phyloP scores from a whole-genome alignment of 495 filamentous ascomycete genomes.

The Bathelium albidoporum region DNA sequence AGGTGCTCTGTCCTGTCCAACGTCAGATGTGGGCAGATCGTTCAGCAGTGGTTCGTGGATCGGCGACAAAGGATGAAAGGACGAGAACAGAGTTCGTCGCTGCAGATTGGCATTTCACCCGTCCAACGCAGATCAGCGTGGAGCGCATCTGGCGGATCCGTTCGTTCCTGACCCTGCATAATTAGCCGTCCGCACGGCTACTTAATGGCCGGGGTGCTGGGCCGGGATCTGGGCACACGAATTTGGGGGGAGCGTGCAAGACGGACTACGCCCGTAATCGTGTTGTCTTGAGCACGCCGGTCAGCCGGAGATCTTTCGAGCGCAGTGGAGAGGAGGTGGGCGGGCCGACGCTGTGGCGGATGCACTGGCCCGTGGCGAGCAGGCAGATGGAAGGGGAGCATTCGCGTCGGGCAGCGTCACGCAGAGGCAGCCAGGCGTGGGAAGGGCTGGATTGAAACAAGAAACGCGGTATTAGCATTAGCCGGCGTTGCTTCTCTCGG shows the following conservation, averaged over 20 bases:
- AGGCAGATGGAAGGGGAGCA: background rate
- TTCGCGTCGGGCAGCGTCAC: background rate
- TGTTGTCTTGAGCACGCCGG: background rate
- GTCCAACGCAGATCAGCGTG: background rate
- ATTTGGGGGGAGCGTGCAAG: background rate
- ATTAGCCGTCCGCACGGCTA: conserved; percentile 1
- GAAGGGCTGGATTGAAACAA: background rate
- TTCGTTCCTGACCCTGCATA: conserved; percentile 6
- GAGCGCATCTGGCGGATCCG: background rate
- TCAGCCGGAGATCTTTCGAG: background rate
- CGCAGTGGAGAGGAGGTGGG: too few relatives aligned
- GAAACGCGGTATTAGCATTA: background rate
- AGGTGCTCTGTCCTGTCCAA: background rate
- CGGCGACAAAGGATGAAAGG: too few relatives aligned
- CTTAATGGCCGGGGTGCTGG: background rate
- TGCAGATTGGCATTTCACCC: too few relatives aligned
- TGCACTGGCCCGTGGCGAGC: too few relatives aligned
- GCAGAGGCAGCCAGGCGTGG: background rate
- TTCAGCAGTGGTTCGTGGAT: too few relatives aligned
- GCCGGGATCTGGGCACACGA: background rate
- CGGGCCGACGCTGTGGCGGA: too few relatives aligned
- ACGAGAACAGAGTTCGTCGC: background rate
- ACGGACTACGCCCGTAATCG: too few relatives aligned
- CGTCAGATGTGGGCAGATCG: too few relatives aligned
- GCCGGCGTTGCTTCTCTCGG: background rate